Conservation (phyloP, 495 filamentous ascomycete genomes). For the Hypoxylon trugodes region DNA sequence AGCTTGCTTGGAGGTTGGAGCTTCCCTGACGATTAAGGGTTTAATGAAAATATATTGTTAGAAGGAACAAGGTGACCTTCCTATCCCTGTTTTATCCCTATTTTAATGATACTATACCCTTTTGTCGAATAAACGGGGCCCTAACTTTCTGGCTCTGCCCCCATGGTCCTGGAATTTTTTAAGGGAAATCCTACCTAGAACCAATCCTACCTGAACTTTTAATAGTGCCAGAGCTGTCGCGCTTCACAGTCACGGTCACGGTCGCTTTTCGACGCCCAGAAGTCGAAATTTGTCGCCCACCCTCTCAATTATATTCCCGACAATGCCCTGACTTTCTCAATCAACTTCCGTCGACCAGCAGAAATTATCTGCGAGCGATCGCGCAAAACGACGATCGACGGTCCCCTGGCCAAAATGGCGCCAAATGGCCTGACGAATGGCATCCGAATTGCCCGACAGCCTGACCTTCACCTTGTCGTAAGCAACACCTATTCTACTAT, state of each 20-base stretch:
- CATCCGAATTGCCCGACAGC: constrained; percentile 43
- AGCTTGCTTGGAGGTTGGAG: background rate
- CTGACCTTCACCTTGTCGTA: constrained; percentile 82
- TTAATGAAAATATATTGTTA: background rate
- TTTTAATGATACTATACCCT: background rate
- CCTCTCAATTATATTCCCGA: constrained; percentile 10
- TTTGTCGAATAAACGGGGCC: background rate
- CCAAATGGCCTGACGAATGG: constrained; percentile 44
- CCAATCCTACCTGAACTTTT: constrained; percentile 18
- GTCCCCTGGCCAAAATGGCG: constrained; percentile 36
- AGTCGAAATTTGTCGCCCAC: constrained; percentile 18
- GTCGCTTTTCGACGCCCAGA: constrained; percentile 10
- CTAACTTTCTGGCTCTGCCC: background rate
- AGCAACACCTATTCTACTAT: constrained; percentile 44
- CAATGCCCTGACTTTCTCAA: constrained; percentile 37
- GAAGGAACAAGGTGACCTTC: too few relatives aligned
- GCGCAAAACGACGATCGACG: constrained; percentile 36
- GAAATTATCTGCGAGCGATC: constrained; percentile 41
- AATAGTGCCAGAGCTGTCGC: constrained; percentile 17
- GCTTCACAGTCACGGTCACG: constrained; percentile 12
- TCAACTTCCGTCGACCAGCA: constrained; percentile 38
- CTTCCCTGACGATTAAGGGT: background rate
- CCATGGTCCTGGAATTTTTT: constrained; percentile 27
- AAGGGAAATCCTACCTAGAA: constrained; percentile 19
- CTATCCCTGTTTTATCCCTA: background rate